Evolutionary conservation across 2,329 filamentous ascomycete genomes (phyloP), one percentile per base, ranked within the genome.

Genomic region (Lachnum nothofagi): DNA sequence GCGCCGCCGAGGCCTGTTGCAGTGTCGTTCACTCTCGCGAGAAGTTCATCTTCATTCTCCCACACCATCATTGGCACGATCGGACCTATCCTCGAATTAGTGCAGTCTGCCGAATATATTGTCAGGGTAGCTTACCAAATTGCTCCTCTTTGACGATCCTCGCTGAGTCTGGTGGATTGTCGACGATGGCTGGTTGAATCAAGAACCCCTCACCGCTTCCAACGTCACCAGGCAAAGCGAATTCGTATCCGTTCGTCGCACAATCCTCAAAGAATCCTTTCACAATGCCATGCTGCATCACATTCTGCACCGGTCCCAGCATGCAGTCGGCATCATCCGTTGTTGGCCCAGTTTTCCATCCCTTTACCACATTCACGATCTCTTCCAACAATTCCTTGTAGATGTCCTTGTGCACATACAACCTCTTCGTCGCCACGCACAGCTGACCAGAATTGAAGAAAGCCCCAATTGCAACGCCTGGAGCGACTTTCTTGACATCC

Each of bases 11-110:
- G 70, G 0, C 77, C 79, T 24, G 71, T 73, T 19, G 75, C 68
- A 2, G 68, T 67, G 17, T 72, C 67, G 51, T 83, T 83, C 1
- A 76, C 79, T 3, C 78, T 72, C 1, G 62, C 61, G 24, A 85
- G 66, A 0, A 82, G 78, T 16, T 84, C 80, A 4, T 74, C 74
- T 52, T 86, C 82, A 23, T 76, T 71, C 0, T 69, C 68, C 80
- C 81, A 87, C 17, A 72, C 75, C 47, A 85, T 60, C 6, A 85
- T 67, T 0, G 83, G 82, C 1, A 86, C 71, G 25, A 87, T 79
- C 0, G 83, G 83, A 0, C 76, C 74, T 55, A 27, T 12, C 19
- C 8, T 31, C 41, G 7, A 1, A 16, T 55, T 23, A 53, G 42
- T 19, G 27, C n/a, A n/a, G n/a, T n/a, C 2, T 29, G 17, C 22